Evolutionary conservation across 108 stramenopile genomes (phyloP).

Genomic region (Cyclostephanos invisitatus): DNA sequence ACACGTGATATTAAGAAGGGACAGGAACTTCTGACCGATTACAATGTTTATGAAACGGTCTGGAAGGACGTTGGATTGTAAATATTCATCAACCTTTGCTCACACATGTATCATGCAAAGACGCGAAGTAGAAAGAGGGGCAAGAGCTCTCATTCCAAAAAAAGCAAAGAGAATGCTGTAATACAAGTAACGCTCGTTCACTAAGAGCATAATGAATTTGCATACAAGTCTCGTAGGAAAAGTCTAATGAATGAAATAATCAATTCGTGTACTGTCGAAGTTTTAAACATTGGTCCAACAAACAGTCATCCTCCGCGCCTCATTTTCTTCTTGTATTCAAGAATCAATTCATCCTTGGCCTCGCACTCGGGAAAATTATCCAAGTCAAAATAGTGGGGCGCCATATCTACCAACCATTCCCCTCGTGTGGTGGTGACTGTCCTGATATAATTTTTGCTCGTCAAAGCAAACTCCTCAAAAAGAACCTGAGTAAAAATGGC

Average conservation of each 20-base stretch:
- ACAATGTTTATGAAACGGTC: neutral
- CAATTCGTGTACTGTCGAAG: no score
- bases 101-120: no score
- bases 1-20: slow-evolving; percentile 16
- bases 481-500: slow-evolving; percentile 50
- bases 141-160: no score
- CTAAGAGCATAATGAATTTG: no score
- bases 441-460: slow-evolving; percentile 97
- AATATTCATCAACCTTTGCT: no score
- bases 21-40: slow-evolving; percentile 11
- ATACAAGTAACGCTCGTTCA: no score
- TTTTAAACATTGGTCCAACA: no score
- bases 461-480: slow-evolving; percentile 98
- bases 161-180: no score
- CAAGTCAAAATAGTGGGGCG: slow-evolving; percentile 99
- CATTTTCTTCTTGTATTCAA: slow-evolving; percentile 63
- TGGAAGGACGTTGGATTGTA: no score
- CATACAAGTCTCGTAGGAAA: no score
- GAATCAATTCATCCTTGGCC: slow-evolving; percentile 84
- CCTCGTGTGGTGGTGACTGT: slow-evolving; percentile 92
- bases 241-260: no score
- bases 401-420: slow-evolving; percentile 96
- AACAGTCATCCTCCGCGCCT: slow-evolving; percentile 4
- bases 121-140: no score
- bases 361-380: slow-evolving; percentile 96